Conservation (phyloP, 805 yeast genomes). For the Hanseniaspora singularis region DNA sequence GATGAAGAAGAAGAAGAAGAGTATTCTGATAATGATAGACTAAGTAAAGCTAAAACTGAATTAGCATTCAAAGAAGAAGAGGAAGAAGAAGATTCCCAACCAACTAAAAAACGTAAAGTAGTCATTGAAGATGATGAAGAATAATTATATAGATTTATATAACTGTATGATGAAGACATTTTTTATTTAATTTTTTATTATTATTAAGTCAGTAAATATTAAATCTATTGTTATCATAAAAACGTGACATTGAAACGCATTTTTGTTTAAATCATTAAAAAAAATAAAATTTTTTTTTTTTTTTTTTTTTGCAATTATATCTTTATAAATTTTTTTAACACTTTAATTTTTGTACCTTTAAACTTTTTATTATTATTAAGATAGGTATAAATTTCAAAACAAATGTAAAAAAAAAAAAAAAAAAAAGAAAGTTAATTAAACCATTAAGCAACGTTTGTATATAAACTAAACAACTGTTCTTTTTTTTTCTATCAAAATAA, state of each 20-base stretch:
- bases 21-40: constrained; percentile 32
- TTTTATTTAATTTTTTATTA: no score
- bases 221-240: no score
- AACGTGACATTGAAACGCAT: no score
- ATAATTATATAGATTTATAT: constrained; percentile 25
- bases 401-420: not conserved
- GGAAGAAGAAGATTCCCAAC: constrained; percentile 17
- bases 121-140: constrained; percentile 47
- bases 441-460: no score
- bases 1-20: constrained; percentile 42
- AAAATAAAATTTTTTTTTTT: no score
- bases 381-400: not conserved
- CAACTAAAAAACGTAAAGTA: constrained; percentile 8
- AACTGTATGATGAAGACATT: not conserved
- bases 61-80: constrained; percentile 22
- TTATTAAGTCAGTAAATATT: no score
- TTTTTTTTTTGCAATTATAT: no score
- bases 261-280: no score
- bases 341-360: no score
- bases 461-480: no score
- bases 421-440: not conserved
- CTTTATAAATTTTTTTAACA: no score
- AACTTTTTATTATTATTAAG: no score
- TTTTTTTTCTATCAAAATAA: not conserved
- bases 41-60: constrained; percentile 25